Conservation (phyloP, 225 moss, liverwort and hornwort species). For the Marchantia polymorpha region DNA sequence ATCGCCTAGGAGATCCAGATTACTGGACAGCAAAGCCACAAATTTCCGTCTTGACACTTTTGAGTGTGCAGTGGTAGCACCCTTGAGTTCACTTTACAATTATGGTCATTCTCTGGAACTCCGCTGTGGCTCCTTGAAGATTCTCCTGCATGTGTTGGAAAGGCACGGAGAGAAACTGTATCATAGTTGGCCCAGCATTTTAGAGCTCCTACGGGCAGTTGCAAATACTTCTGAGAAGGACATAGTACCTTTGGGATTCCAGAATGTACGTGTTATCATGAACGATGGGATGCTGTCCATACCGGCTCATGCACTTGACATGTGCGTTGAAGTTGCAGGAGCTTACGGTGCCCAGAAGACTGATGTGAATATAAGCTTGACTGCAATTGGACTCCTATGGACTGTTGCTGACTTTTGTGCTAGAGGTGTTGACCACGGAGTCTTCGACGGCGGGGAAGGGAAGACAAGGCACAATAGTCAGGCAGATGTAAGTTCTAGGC, state of each 20-base stretch:
- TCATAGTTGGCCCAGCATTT: constrained; percentile 42
- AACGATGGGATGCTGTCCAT: constrained; percentile 90
- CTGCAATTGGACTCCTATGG: constrained; percentile 90
- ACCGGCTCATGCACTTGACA: constrained; percentile 73
- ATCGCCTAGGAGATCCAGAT: constrained; percentile 20
- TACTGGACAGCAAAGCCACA: constrained; percentile 33
- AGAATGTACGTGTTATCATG: constrained; percentile 92
- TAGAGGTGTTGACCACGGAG: constrained; percentile 83
- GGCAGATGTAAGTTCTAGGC: constrained; percentile 39
- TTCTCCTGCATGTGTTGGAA: constrained; percentile 89
- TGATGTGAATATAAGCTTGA: constrained; percentile 95
- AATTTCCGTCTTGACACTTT: constrained; percentile 59
- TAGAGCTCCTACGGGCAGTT: constrained; percentile 50
- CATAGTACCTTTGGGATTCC: constrained; percentile 89
- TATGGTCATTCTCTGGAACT: constrained; percentile 68
- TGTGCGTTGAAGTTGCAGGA: constrained; percentile 89
- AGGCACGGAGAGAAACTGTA: constrained; percentile 73
- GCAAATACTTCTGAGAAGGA: constrained; percentile 93
- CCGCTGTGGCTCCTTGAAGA: constrained; percentile 81
- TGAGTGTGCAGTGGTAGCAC: constrained; percentile 79
- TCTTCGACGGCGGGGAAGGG: constrained; percentile 41
- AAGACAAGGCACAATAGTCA: constrained; percentile 41
- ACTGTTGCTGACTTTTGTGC: constrained; percentile 93
- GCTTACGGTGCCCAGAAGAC: constrained; percentile 91
- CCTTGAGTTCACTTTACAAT: constrained; percentile 68